These are phyloP conservation scores for Calonectria honghensis DNA, from an alignment of 2,329 filamentous ascomycete species.

Conservation along the genomic window DNA sequence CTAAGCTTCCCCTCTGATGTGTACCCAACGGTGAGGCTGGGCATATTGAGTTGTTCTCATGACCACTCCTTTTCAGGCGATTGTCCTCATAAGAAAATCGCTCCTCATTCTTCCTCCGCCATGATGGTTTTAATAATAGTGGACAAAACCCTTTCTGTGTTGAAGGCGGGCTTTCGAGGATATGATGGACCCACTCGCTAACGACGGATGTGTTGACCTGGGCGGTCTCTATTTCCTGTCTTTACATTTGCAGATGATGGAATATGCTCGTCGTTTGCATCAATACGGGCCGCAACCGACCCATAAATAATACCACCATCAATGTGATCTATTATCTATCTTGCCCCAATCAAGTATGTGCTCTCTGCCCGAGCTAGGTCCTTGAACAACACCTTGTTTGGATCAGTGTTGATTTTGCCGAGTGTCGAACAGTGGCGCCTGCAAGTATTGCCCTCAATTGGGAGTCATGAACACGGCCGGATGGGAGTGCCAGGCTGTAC, in stretches of 20 bases:
- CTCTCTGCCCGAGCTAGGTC: neutral
- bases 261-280: neutral
- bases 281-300: no score
- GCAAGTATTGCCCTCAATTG: slow-evolving; percentile 2
- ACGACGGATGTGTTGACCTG: neutral
- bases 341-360: neutral
- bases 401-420: neutral
- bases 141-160: neutral
- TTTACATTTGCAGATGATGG: neutral
- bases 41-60: neutral
- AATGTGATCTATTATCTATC: slow-evolving; percentile 1
- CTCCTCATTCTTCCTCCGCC: neutral
- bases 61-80: no score
- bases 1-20: neutral
- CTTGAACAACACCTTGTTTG: neutral
- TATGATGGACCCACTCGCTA: neutral
- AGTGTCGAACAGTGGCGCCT: neutral
- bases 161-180: neutral
- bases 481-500: neutral
- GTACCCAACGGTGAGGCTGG: neutral
- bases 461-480: neutral
- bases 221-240: no score
- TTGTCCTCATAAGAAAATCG: neutral
- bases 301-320: neutral
- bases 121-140: neutral